Conservation (phyloP, 805 yeast genomes). For the Myxozyma geophila region DNA sequence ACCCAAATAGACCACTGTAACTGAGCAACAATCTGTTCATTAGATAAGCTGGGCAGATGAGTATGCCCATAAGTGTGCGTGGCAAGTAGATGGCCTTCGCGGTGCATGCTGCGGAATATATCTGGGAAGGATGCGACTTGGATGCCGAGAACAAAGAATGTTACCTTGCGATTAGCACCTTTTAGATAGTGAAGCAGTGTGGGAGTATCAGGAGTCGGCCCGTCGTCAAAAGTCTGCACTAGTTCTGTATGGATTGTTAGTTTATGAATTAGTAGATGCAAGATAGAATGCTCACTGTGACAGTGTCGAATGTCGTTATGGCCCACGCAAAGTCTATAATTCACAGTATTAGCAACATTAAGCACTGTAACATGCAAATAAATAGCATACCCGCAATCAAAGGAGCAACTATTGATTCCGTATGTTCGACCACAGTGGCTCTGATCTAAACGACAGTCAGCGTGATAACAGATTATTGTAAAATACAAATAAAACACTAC, state of each 20-base stretch:
- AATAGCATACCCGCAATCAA: constrained; percentile 26
- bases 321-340: constrained; percentile 21
- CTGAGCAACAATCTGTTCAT: constrained; percentile 85
- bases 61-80: constrained; percentile 93
- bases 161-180: constrained; percentile 53
- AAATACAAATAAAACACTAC: constrained; percentile 9
- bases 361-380: not conserved
- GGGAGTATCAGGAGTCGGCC: constrained; percentile 78
- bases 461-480: not conserved
- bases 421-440: constrained; percentile 18
- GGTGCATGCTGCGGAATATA: constrained; percentile 60
- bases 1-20: constrained; percentile 97
- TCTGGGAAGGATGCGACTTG: constrained; percentile 80
- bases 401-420: constrained; percentile 20
- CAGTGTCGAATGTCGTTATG: constrained; percentile 30
- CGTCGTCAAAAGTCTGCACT: constrained; percentile 93
- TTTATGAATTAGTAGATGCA: not conserved
- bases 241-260: constrained; percentile 45
- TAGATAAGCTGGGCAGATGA: constrained; percentile 73
- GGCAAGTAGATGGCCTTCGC: constrained; percentile 76
- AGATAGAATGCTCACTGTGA: constrained; percentile 8
- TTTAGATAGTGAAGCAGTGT: constrained; percentile 59
- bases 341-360: not conserved
- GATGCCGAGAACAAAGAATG: constrained; percentile 85
- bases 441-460: constrained; percentile 18